Conservation (phyloP, 106 monocot species). For the Dendrobium nobile region DNA sequence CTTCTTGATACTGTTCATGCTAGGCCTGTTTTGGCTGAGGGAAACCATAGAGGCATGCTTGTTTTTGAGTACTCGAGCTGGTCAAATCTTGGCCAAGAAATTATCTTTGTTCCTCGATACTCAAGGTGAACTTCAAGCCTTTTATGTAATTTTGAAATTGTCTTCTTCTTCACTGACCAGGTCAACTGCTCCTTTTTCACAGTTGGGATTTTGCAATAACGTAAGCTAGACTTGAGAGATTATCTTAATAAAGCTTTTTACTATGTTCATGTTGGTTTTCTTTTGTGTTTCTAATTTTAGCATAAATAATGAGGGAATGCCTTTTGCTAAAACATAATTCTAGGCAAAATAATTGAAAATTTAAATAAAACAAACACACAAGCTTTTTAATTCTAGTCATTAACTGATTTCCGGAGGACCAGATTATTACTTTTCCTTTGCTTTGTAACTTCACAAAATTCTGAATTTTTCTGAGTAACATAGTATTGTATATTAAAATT, state of each 20-base stretch:
- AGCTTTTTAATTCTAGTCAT: not conserved
- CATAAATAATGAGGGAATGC: not conserved
- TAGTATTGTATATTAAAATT: not conserved
- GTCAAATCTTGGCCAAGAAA: constrained; percentile 63
- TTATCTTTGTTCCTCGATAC: constrained; percentile 62
- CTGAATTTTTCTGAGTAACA: not conserved
- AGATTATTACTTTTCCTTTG: not conserved
- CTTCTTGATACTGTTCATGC: constrained; percentile 37
- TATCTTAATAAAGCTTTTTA: not conserved
- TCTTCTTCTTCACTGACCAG: not conserved
- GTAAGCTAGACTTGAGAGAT: not conserved
- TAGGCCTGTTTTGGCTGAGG: constrained; percentile 24
- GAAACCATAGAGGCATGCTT: constrained; percentile 11
- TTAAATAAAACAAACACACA: too few relatives aligned
- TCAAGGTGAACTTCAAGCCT: constrained; percentile 31
- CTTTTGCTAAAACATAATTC: not conserved
- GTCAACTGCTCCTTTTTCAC: not conserved
- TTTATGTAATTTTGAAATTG: not conserved
- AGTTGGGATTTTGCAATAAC: not conserved
- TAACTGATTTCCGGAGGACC: not conserved
- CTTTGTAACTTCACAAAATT: not conserved
- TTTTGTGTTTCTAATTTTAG: not conserved
- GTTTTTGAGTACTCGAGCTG: constrained; percentile 71
- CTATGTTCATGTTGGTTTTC: not conserved
- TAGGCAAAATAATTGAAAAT: too few relatives aligned